Evolutionary conservation across 2,329 filamentous ascomycete genomes (phyloP).

Genomic region (Penicillium sp.): DNA sequence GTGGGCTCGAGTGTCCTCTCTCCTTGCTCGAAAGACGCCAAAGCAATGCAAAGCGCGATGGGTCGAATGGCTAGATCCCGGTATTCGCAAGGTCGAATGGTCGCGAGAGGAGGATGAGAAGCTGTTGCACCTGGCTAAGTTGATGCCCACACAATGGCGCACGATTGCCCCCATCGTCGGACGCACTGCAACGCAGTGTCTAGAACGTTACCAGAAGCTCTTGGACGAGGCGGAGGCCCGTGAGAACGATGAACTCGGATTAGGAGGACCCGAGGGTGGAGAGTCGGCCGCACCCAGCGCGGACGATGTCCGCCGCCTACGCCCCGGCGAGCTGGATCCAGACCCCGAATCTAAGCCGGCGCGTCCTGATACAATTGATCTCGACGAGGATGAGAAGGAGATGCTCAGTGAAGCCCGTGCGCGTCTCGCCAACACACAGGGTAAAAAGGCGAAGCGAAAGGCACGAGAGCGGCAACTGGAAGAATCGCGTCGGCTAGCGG

Average conservation of each 20-base stretch:
- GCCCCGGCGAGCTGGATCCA: constrained; percentile 92
- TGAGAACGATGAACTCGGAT: constrained; percentile 72
- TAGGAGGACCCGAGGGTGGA: constrained; percentile 73
- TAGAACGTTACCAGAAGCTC: constrained; percentile 94
- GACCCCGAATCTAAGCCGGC: constrained; percentile 96
- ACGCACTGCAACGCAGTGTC: constrained; percentile 90
- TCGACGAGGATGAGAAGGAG: constrained; percentile 98
- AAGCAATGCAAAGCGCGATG: constrained; percentile 99
- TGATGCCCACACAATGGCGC: constrained; percentile 99
- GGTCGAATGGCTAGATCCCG: constrained; percentile 97
- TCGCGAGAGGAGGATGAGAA: constrained; percentile 98
- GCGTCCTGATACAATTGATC: constrained; percentile 90
- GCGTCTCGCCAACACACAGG: constrained; percentile 93
- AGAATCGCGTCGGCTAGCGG: constrained; percentile 82
- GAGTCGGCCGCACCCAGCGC: constrained; percentile 84
- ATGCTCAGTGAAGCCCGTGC: constrained; percentile 98
- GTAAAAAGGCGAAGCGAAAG: constrained; percentile 98
- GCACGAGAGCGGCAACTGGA: constrained; percentile 92
- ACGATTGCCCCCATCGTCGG: constrained; percentile 97
- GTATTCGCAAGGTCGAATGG: constrained; percentile 98
- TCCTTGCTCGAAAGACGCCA: constrained; percentile 92
- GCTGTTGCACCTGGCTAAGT: constrained; percentile 88
- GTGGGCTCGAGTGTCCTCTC: constrained; percentile 96
- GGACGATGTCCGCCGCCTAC: constrained; percentile 82
- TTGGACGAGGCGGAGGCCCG: constrained; percentile 91